These are phyloP conservation scores for Salpingoeca rosetta DNA, from an alignment of 78 protist species.

Conservation along the genomic window DNA sequence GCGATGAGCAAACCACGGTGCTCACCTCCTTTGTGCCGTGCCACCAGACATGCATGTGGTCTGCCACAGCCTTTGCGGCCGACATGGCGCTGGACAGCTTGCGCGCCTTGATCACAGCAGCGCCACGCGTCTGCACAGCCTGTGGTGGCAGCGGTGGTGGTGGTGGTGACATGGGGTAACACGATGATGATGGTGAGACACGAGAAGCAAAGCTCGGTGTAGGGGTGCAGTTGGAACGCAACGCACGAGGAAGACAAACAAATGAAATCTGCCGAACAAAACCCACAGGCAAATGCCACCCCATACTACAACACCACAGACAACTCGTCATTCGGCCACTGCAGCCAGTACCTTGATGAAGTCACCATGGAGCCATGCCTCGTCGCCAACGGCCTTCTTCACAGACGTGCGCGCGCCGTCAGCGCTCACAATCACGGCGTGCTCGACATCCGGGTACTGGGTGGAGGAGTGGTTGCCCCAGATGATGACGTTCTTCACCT, in stretches of 20 bases:
- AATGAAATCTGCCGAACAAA: too few species aligned
- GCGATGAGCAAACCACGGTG: background rate
- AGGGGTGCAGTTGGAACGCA: background rate
- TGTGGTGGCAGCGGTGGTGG: too few species aligned
- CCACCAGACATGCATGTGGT: slow-evolving; percentile 60
- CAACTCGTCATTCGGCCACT: too few species aligned
- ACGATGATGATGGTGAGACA: too few species aligned
- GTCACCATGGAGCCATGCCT: slow-evolving; percentile 2
- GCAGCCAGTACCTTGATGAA: slow-evolving; percentile 6
- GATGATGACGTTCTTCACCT: slow-evolving; percentile 62
- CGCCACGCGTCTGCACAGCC: slow-evolving; percentile 84
- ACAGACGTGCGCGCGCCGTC: background rate
- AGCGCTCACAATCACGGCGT: background rate
- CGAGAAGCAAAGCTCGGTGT: background rate
- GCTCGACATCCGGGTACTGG: slow-evolving; percentile 59
- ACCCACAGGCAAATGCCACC: too few species aligned
- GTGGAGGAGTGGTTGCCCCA: slow-evolving; percentile 91
- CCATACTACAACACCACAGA: too few species aligned
- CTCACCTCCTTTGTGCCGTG: slow-evolving; percentile 38
- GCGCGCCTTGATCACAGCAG: slow-evolving; percentile 67
- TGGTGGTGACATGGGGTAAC: too few species aligned
- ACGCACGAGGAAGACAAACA: background rate
- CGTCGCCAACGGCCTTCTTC: slow-evolving; percentile 2
- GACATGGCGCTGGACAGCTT: slow-evolving; percentile 66
- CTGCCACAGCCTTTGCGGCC: slow-evolving; percentile 72